Conservation (phyloP, 805 yeast species). For the Saccharomyces jurei region DNA sequence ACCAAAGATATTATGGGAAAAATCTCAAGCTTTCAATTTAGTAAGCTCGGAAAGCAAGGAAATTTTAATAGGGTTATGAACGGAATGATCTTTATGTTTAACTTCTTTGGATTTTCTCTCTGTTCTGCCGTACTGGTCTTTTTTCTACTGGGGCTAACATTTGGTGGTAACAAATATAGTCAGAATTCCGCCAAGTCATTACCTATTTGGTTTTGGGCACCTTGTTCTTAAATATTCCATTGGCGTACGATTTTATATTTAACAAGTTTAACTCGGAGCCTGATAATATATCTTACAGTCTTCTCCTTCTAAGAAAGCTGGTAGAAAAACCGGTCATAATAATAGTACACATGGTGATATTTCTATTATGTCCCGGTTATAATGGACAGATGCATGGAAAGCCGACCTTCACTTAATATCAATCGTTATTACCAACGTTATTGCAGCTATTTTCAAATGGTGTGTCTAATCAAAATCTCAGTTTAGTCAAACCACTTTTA, state of each 20-base stretch:
- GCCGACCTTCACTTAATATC: conserved; percentile 21
- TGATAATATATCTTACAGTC: conserved; percentile 8
- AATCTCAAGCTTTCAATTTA: neutral
- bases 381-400: conserved; percentile 21
- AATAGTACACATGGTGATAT: conserved; percentile 12
- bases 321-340: conserved; percentile 11
- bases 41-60: neutral
- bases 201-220: conserved; percentile 38
- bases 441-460: conserved; percentile 24
- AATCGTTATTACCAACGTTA: conserved; percentile 16
- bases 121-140: conserved; percentile 18
- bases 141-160: conserved; percentile 18
- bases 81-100: conserved; percentile 12
- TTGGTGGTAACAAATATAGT: conserved; percentile 48
- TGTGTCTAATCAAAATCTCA: conserved; percentile 25
- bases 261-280: conserved; percentile 7
- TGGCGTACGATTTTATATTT: conserved; percentile 37
- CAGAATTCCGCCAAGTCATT: conserved; percentile 45
- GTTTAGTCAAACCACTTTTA: conserved; percentile 31
- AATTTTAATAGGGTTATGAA: neutral
- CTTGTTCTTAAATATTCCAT: conserved; percentile 33
- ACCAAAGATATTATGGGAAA: neutral
- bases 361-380: conserved; percentile 15
- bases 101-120: conserved; percentile 18
- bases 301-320: conserved; percentile 15